Evolutionary conservation across 305 asterid genomes (phyloP).

Genomic region (Stenogyne calaminthoides): DNA sequence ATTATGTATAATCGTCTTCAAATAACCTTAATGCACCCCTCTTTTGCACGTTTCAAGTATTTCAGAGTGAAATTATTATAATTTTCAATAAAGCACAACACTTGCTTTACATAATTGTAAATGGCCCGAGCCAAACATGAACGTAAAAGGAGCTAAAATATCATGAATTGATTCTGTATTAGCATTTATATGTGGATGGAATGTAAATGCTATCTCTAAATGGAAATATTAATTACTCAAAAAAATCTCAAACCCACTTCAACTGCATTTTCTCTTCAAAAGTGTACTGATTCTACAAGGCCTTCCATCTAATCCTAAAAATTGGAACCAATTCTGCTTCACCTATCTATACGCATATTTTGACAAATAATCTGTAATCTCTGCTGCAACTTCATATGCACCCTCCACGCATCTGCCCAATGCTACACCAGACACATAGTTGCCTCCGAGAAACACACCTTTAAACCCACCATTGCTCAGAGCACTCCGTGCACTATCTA

Average conservation of each 20-base stretch:
- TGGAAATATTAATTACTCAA: neutral
- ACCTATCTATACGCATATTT: slow-evolving; percentile 45
- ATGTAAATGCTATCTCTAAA: neutral
- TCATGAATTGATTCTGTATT: neutral
- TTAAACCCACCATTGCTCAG: slow-evolving; percentile 55
- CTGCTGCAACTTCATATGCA: slow-evolving; percentile 78
- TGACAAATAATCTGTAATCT: slow-evolving; percentile 72
- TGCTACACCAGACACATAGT: slow-evolving; percentile 88
- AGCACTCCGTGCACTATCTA: slow-evolving; percentile 64
- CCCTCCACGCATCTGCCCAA: slow-evolving; percentile 95
- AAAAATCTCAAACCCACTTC: neutral
- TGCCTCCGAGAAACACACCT: slow-evolving; percentile 90
- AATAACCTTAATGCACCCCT: neutral
- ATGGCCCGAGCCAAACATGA: neutral
- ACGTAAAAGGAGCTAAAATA: neutral
- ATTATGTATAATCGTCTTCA: neutral
- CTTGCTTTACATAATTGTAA: neutral
- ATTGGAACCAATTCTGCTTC: slow-evolving; percentile 17
- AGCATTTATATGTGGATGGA: neutral
- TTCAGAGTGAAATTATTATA: neutral
- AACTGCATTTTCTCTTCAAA: neutral
- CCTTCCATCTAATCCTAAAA: slow-evolving; percentile 27
- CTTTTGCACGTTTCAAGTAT: neutral
- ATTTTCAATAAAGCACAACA: neutral
- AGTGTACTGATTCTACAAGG: slow-evolving; percentile 16